phyloP scores from a whole-genome alignment of 2,329 filamentous ascomycete species.

The Colletotrichum phormii region DNA sequence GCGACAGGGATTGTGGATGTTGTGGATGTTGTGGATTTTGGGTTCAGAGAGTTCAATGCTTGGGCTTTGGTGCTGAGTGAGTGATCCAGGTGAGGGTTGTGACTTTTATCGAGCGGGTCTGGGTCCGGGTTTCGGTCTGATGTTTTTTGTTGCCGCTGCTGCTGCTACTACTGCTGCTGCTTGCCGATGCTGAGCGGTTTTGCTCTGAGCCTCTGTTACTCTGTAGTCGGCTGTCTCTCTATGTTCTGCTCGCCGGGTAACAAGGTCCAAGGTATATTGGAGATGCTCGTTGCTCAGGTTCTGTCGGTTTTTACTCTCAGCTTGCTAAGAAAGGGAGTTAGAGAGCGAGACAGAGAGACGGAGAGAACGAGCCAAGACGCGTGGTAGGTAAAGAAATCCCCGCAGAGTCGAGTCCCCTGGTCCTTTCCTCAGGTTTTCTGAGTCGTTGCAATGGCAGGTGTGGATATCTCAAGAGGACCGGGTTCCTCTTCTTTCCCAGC shows the following conservation, averaged over 20 bases:
- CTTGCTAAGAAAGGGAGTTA: background rate
- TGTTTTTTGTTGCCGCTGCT: background rate
- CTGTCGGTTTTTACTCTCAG: background rate
- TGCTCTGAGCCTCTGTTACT: background rate
- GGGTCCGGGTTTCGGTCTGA: slow-evolving; percentile 6
- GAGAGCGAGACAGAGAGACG: background rate
- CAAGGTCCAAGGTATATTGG: background rate
- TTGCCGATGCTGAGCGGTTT: slow-evolving; percentile 5
- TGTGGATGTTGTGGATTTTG: slow-evolving; percentile 22
- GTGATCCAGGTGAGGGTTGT: slow-evolving; percentile 8
- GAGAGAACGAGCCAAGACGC: background rate
- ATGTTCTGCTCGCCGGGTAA: background rate
- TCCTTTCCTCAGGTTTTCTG: background rate
- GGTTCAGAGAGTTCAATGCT: slow-evolving; percentile 7
- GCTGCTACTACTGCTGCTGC: background rate
- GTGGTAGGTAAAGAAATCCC: background rate
- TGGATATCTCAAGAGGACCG: background rate
- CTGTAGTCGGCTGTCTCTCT: background rate
- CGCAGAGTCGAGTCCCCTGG: background rate
- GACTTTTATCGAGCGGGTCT: slow-evolving; percentile 7
- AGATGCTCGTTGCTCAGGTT: slow-evolving; percentile 11
- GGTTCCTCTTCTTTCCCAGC: background rate
- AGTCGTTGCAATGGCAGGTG: background rate
- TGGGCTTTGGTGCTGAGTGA: slow-evolving; percentile 9
- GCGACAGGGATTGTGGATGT: slow-evolving; percentile 24